Percentiles rank a stretch among this genome's conserved stretches.
phyloP scores from a whole-genome alignment of 108 stramenopile species.

The Chaetoceros tenuissimus region DNA sequence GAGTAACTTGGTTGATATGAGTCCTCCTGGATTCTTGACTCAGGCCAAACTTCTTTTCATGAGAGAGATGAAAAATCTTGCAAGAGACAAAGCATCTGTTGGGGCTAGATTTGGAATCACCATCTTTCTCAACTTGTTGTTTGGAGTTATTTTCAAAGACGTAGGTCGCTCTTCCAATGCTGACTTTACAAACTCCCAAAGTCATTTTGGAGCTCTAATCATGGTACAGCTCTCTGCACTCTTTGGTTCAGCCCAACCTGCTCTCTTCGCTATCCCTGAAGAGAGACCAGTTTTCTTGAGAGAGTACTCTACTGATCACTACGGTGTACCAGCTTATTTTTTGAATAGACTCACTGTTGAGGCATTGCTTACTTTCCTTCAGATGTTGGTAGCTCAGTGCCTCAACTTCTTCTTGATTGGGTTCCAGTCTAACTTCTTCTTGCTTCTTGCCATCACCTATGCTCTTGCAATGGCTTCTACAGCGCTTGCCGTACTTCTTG shows the following conservation, averaged over 20 bases:
- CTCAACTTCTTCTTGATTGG: slow-evolving; percentile 51
- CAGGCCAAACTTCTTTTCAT: slow-evolving; percentile 31
- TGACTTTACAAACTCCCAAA: slow-evolving; percentile 27
- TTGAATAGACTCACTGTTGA: slow-evolving; percentile 36
- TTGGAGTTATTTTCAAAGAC: slow-evolving; percentile 58
- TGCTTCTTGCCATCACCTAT: slow-evolving; percentile 35
- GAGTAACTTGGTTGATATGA: slow-evolving; percentile 5
- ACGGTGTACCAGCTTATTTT: slow-evolving; percentile 63
- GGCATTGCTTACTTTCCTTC: slow-evolving; percentile 28
- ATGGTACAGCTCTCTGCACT: slow-evolving; percentile 34
- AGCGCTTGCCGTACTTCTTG: slow-evolving; percentile 55
- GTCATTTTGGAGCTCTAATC: slow-evolving; percentile 59
- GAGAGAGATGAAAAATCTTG: slow-evolving; percentile 38
- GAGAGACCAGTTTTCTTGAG: slow-evolving; percentile 58
- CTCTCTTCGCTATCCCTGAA: slow-evolving; percentile 27
- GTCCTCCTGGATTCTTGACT: slow-evolving; percentile 26
- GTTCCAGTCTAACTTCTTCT: slow-evolving; percentile 39
- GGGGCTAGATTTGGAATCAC: slow-evolving; percentile 50
- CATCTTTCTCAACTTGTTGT: slow-evolving; percentile 40
- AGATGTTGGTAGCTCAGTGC: slow-evolving; percentile 14
- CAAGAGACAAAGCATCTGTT: slow-evolving; percentile 42
- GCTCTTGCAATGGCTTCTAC: slow-evolving; percentile 54
- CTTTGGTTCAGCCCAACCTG: slow-evolving; percentile 54
- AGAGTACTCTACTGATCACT: slow-evolving; percentile 81
- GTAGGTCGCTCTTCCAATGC: slow-evolving; percentile 28